Conservation (phyloP, 2,329 filamentous ascomycete species). For the Xylariaceae sp. region DNA sequence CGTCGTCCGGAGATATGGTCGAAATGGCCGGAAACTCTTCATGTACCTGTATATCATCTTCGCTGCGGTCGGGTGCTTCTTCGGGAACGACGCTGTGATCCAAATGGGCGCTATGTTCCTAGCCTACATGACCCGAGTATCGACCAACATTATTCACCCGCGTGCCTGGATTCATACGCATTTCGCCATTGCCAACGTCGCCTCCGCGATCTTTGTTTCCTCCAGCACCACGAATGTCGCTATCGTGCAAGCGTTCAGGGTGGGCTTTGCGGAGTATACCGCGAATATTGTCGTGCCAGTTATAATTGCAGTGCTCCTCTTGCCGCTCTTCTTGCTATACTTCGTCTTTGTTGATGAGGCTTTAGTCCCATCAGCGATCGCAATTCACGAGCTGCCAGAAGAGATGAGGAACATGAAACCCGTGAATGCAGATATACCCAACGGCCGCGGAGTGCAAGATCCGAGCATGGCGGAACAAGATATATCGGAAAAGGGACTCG, state of each 20-base stretch:
- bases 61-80: slow-evolving; percentile 61
- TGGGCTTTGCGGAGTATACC: slow-evolving; percentile 69
- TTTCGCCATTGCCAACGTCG: slow-evolving; percentile 69
- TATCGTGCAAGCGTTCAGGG: slow-evolving; percentile 65
- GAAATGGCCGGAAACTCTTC: slow-evolving; percentile 63
- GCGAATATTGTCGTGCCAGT: slow-evolving; percentile 76
- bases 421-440: slow-evolving; percentile 69
- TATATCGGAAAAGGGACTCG: slow-evolving; percentile 37
- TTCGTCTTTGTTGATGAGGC: slow-evolving; percentile 61
- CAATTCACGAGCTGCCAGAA: slow-evolving; percentile 63
- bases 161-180: slow-evolving; percentile 71
- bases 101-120: slow-evolving; percentile 70
- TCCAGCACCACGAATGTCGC: slow-evolving; percentile 76
- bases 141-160: slow-evolving; percentile 66
- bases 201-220: slow-evolving; percentile 70
- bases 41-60: slow-evolving; percentile 73
- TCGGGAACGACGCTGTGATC: slow-evolving; percentile 74
- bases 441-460: slow-evolving; percentile 51
- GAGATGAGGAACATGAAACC: slow-evolving; percentile 52
- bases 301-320: slow-evolving; percentile 59
- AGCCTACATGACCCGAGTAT: slow-evolving; percentile 73
- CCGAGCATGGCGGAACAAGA: too few species aligned
- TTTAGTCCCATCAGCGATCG: slow-evolving; percentile 61
- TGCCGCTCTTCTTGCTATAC: slow-evolving; percentile 68
- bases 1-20: slow-evolving; percentile 62